Conservation (phyloP, 208 protist species). For the Trypanosoma brucei region DNA sequence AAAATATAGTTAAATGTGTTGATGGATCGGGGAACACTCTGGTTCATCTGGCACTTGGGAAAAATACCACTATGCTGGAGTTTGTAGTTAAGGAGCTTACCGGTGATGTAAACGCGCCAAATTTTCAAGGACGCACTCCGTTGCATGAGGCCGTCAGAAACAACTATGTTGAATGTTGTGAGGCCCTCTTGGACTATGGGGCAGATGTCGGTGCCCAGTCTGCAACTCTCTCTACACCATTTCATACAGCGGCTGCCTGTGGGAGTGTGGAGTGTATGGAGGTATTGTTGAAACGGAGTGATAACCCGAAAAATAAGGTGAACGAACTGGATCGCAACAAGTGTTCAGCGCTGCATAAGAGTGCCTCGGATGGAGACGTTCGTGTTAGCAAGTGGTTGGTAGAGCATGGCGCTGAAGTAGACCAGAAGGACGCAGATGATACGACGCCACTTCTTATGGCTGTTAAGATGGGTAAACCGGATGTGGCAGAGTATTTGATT, state of each 20-base stretch:
- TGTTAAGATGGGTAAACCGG: constrained; percentile 85
- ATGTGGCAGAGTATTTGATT: constrained; percentile 76
- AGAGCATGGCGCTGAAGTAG: constrained; percentile 79
- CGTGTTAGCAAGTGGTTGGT: constrained; percentile 85
- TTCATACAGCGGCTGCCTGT: constrained; percentile 86
- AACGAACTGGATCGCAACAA: constrained; percentile 82
- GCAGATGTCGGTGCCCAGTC: constrained; percentile 82
- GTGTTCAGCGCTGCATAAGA: constrained; percentile 86
- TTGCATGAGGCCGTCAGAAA: constrained; percentile 84
- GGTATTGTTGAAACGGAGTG: constrained; percentile 65
- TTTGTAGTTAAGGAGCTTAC: constrained; percentile 65
- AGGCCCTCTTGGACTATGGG: constrained; percentile 72
- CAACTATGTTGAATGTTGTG: constrained; percentile 79
- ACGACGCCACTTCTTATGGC: constrained; percentile 84
- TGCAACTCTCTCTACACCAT: constrained; percentile 81
- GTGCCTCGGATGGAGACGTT: constrained; percentile 86
- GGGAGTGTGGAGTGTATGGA: constrained; percentile 89
- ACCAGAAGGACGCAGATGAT: constrained; percentile 61
- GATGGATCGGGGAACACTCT: constrained; percentile 86
- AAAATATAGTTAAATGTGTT: constrained; percentile 83
- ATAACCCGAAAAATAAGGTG: constrained; percentile 58
- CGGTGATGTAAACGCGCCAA: constrained; percentile 67
- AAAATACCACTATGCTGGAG: constrained; percentile 55
- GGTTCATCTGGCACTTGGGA: constrained; percentile 71
- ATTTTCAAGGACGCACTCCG: constrained; percentile 82